Evolutionary conservation across 2,329 filamentous ascomycete species (phyloP).

Genomic region (Calonectria crousiana): DNA sequence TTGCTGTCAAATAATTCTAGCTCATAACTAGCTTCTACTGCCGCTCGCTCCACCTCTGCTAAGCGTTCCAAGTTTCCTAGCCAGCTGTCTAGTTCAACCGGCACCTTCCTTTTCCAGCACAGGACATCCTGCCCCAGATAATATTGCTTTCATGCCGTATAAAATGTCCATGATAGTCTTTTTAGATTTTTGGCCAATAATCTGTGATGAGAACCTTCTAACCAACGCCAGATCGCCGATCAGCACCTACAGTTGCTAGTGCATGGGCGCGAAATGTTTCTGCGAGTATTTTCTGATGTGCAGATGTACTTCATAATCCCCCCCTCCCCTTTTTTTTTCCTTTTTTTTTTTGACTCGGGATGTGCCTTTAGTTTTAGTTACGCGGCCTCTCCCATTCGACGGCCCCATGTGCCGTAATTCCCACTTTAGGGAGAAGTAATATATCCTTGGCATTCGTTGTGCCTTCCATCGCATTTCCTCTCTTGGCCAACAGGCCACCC

Average conservation of each 20-base stretch:
- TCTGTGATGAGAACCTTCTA: constrained; percentile 68
- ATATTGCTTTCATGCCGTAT: constrained; percentile 65
- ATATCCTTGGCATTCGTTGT: not conserved
- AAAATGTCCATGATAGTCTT: constrained; percentile 71
- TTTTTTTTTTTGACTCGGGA: no score
- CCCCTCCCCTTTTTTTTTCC: constrained; percentile 56
- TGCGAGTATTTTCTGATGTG: constrained; percentile 63
- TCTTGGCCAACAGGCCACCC: not conserved
- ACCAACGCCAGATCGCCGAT: constrained; percentile 67
- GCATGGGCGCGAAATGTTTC: constrained; percentile 61
- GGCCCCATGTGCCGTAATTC: constrained; percentile 68
- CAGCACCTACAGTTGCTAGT: constrained; percentile 70
- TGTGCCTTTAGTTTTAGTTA: no score
- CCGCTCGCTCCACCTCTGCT: constrained; percentile 58
- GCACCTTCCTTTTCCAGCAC: constrained; percentile 44
- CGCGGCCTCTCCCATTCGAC: constrained; percentile 63
- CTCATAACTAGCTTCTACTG: constrained; percentile 58
- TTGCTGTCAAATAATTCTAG: constrained; percentile 68
- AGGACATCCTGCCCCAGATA: constrained; percentile 50
- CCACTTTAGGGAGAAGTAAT: constrained; percentile 34
- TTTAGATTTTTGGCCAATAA: constrained; percentile 66
- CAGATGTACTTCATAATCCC: constrained; percentile 54
- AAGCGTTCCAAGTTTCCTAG: constrained; percentile 67
- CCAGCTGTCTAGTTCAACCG: constrained; percentile 71
- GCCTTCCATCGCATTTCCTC: not conserved